Base-by-base conservation (phyloP, 2,329 filamentous ascomycete genomes). In the Alternaria tenuissima region DNA sequence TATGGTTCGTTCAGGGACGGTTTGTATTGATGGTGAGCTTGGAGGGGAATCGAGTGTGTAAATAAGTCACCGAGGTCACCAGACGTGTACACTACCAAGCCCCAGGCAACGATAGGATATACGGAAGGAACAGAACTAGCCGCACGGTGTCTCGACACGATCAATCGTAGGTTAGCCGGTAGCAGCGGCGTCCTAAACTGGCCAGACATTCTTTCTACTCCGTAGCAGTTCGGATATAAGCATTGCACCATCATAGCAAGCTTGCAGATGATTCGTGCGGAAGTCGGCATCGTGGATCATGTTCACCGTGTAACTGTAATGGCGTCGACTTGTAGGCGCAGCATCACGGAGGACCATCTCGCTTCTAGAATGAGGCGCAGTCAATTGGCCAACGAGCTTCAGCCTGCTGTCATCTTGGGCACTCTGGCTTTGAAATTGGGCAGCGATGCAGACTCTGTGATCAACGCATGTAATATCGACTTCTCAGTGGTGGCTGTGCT, bases 401-500 rank as follows among this genome's bases (percentile, higher is more conserved):
- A 66, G 66, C 66, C 62, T 69, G 63, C 52, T 47, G 52, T 48
- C 51, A 57, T 54, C 42, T 73, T 65, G 68, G 70, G 69, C 65
- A 42, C 51, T 43, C 30, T 34, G 14, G 36, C 52, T 36, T 47
- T 2, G 1, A 49, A 24, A 8, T 68, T 53, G 66, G 66, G 64
- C 64, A 67, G 62, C 57, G 57, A 57, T 52, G 62, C 64, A 65
- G 55, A 14, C 22, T 41, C 24, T 55, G 41, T 22, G 26, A 42
- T 39, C 41, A 38, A 22, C 24, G 7, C n/a, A 32, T 18, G n/a
- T 12, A 16, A 18, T 28, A 24, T 36, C 14, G 20, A 26, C 3
- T 39, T 47, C 24, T 54, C 9, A 58, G 16, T 54, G 55, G 55
- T 47, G 20, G n/a, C 46, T 38, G 32, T 7, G 44, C 9, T 20